phyloP scores from a whole-genome alignment of 495 filamentous ascomycete species.

The Xylaria scruposa region DNA sequence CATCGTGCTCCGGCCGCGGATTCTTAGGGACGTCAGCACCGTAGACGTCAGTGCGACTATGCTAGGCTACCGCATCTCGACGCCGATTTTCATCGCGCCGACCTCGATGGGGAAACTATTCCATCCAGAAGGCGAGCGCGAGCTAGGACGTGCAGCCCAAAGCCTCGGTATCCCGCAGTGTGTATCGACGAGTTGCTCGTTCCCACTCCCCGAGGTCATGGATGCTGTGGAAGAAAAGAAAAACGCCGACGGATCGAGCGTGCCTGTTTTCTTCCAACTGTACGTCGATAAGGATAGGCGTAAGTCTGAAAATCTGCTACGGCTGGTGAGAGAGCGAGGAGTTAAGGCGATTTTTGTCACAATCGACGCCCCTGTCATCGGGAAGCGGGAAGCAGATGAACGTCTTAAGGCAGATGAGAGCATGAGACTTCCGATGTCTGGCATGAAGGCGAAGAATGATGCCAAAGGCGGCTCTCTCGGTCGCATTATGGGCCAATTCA shows the following conservation, averaged over 20 bases:
- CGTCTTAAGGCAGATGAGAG: constrained; percentile 61
- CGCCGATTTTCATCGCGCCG: constrained; percentile 76
- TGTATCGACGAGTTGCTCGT: constrained; percentile 77
- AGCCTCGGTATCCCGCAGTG: constrained; percentile 54
- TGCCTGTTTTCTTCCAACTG: constrained; percentile 76
- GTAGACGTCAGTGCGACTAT: constrained; percentile 66
- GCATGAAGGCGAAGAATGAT: constrained; percentile 65
- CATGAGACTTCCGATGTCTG: constrained; percentile 64
- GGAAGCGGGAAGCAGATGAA: constrained; percentile 69
- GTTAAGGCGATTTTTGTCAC: constrained; percentile 73
- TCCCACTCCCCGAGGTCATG: constrained; percentile 66
- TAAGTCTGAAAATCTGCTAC: constrained; percentile 71
- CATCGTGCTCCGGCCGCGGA: constrained; percentile 75
- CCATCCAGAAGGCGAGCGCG: constrained; percentile 74
- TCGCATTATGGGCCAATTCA: constrained; percentile 72
- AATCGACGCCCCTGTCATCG: constrained; percentile 68
- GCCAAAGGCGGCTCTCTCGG: constrained; percentile 73
- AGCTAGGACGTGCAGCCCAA: constrained; percentile 68
- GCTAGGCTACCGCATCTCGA: constrained; percentile 61
- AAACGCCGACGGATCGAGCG: background rate
- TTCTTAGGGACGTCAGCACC: constrained; percentile 69
- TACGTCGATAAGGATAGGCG: constrained; percentile 78
- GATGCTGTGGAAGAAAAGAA: constrained; percentile 45
- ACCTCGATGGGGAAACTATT: constrained; percentile 76
- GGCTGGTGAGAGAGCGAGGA: constrained; percentile 61